Evolutionary conservation across 768 basidiomycete species (phyloP), one percentile per base, ranked within the genome.

Genomic region (Agaricus blazei): DNA sequence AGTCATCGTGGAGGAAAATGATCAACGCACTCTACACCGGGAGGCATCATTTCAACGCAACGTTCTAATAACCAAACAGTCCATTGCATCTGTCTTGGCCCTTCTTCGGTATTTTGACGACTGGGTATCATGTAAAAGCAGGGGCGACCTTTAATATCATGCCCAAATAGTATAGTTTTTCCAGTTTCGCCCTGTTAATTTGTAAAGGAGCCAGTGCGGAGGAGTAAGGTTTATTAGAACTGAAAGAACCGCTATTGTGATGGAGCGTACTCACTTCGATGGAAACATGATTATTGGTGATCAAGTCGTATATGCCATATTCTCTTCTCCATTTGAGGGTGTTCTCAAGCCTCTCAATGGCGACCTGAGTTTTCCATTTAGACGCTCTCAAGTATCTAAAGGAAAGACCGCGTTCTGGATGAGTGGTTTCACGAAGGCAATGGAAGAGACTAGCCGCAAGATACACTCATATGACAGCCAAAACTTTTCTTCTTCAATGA

Each of bases 401-500:
- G 5, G 14, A 26, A 7, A 51, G 34, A 15, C 24, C 31, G 45
- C 28, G 34, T 27, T 52, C 34, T 37, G 19, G 19, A 19, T 19
- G 19, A 19, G 19, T 19, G 19, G 19, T 19, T 19, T 19, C 19
- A 19, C 19, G 19, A 19, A 19, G 19, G 19, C 19, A 19, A 19
- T 19, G 19, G 19, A 19, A 44, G 46, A 44, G 38, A 29, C 70
- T 31, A 58, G 86, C 77, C 90, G 76, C 42, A 88, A 72, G 40
- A 92, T 67, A 67, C 88, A 90, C 59, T 92, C 90, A 63, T 79
- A 77, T 2, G 87, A 86, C 69, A 93, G 72, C 88, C 89, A 93
- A 66, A 88, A 88, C 68, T 81, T 82, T 65, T 93, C 91, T 34
- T 73, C 77, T 31, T 88, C 88, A 44, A 58, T 73, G 49, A 91